Evolutionary conservation across 2,329 filamentous ascomycete species (phyloP), one percentile per base, ranked within the genome.

Genomic region (Penicillium sp.): DNA sequence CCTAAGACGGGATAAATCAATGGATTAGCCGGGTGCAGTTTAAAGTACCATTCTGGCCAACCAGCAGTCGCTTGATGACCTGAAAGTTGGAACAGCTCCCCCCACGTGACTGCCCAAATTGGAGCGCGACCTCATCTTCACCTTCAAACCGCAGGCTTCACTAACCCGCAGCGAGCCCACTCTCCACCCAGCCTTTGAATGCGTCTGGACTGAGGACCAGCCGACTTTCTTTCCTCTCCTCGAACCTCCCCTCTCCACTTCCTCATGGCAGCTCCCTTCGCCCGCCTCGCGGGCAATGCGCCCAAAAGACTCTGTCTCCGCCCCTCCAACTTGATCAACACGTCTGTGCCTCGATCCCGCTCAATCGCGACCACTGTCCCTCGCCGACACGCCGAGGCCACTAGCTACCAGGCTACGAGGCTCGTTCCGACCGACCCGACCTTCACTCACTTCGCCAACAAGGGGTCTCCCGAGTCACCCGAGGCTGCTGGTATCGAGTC

Each of bases 251-350:
- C 58, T 59, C 59, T 61, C 54, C 58, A 37, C 43, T 60, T 58
- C 63, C 54, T 67, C 75, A 88, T 89, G 86, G 83, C 86, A 77
- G 84, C 83, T 67, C 79, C 84, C 54, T 81, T 88, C 74, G 79
- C 83, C 72, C 85, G 86, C 73, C 78, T 87, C 67, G 83, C 83
- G 75, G 79, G 82, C 77, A 82, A 82, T 76, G 80, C 83, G 75
- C 81, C 84, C 70, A 86, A 85, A 78, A 83, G 84, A 73, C 78
- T 86, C 65, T 85, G 81, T 73, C 78, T 83, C 64, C 79, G 81
- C 75, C 80, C 83, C 73, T 81, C 79, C 72, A 76, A 75, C 64
- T 72, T 75, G 67, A 74, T 73, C 72, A 71, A 72, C 66, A 68
- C 75, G 64, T 69, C 73, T 65, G 69, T 76, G 68, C 75, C 79